Evolutionary conservation across 176 grass and related monocot species (phyloP).

Genomic region (Echinochloa phyllopogon): DNA sequence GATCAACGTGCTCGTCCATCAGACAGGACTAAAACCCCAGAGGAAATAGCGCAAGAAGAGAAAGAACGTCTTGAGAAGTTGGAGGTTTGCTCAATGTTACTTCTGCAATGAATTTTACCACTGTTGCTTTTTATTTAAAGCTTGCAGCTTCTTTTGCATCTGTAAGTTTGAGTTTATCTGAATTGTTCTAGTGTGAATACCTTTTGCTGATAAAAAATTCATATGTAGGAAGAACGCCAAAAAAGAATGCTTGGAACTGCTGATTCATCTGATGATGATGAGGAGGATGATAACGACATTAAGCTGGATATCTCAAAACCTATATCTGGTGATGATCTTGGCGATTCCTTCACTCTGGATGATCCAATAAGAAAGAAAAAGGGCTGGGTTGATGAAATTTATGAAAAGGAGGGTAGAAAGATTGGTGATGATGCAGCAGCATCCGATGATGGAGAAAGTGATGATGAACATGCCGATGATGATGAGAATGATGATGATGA

Average conservation of each 20-base stretch:
- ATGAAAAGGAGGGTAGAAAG: constrained; percentile 59
- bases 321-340: constrained; percentile 95
- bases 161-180: neutral
- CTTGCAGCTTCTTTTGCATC: constrained; percentile 4
- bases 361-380: constrained; percentile 53
- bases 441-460: constrained; percentile 59
- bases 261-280: constrained; percentile 63
- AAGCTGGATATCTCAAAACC: constrained; percentile 60
- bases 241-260: constrained; percentile 81
- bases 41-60: constrained; percentile 95
- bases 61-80: constrained; percentile 83
- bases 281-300: constrained; percentile 32
- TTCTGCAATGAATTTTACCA: neutral
- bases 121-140: constrained; percentile 36
- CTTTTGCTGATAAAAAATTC: constrained; percentile 8
- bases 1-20: constrained; percentile 83
- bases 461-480: constrained; percentile 47
- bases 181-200: constrained; percentile 7
- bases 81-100: constrained; percentile 56
- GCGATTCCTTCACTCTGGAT: constrained; percentile 71
- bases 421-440: constrained; percentile 51
- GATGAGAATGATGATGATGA: constrained; percentile 37
- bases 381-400: constrained; percentile 74
- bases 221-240: constrained; percentile 67
- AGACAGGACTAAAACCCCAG: constrained; percentile 87